Conservation (phyloP, 805 yeast species). For the Schwanniomyces sp. region DNA sequence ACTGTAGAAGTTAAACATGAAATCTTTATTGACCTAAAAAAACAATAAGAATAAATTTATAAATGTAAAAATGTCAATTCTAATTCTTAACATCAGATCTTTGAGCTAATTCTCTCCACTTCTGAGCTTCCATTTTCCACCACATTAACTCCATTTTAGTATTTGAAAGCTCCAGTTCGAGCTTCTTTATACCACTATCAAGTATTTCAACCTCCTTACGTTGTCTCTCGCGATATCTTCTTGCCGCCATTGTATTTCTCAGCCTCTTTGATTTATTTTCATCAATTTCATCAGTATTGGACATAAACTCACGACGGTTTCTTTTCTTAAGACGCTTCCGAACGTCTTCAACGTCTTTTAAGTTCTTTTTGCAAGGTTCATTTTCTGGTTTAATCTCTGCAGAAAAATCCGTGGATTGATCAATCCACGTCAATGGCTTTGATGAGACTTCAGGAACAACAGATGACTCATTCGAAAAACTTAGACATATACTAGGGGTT, state of each 20-base stretch:
- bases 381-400: neutral
- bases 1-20: too few species aligned
- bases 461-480: neutral
- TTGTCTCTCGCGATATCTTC: slow-evolving; percentile 7
- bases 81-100: neutral
- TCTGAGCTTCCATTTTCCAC: slow-evolving; percentile 10
- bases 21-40: too few species aligned
- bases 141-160: slow-evolving; percentile 6
- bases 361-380: neutral
- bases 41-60: neutral
- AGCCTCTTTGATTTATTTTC: slow-evolving; percentile 3
- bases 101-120: slow-evolving; percentile 6
- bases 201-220: slow-evolving; percentile 8
- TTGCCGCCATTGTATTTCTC: slow-evolving; percentile 8
- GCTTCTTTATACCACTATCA: slow-evolving; percentile 5
- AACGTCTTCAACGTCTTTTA: slow-evolving; percentile 3
- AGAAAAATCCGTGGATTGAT: slow-evolving; percentile 2
- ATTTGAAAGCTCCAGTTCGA: slow-evolving; percentile 6
- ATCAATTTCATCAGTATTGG: neutral
- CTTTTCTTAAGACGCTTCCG: slow-evolving; percentile 6
- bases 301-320: neutral
- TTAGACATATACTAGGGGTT: neutral
- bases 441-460: neutral
- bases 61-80: neutral
- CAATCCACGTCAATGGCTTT: slow-evolving; percentile 4